Conservation (phyloP, 2,329 filamentous ascomycete genomes). For the Colletotrichum ledebouriae region DNA sequence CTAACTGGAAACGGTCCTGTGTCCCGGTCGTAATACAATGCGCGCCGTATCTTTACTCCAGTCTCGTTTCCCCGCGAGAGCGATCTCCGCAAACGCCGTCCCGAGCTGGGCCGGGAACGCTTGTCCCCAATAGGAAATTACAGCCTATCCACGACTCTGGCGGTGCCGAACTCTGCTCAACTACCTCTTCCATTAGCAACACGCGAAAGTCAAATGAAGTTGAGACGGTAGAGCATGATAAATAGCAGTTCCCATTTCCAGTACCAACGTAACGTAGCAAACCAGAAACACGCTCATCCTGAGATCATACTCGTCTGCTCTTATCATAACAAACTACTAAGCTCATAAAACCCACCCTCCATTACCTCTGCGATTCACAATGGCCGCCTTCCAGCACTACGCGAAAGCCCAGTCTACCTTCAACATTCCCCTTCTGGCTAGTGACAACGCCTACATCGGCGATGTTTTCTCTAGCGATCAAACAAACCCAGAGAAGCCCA, state of each 20-base stretch:
- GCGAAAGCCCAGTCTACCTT: constrained; percentile 70
- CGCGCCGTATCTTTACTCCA: constrained; percentile 21
- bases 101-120: constrained; percentile 30
- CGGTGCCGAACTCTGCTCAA: background rate
- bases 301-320: background rate
- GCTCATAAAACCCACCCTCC: background rate
- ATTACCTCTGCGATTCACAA: constrained; percentile 42
- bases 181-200: constrained; percentile 13
- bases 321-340: background rate
- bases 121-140: constrained; percentile 37
- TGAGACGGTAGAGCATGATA: constrained; percentile 10
- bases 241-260: constrained; percentile 1
- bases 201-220: constrained; percentile 21
- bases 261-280: constrained; percentile 1
- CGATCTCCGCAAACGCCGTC: constrained; percentile 31
- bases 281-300: background rate
- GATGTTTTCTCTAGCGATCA: constrained; percentile 71
- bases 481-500: constrained; percentile 68
- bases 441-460: constrained; percentile 76
- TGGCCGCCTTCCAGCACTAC: constrained; percentile 64
- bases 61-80: constrained; percentile 29
- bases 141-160: constrained; percentile 31
- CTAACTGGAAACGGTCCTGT: background rate
- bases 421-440: constrained; percentile 75
- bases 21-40: constrained; percentile 1